Conservation (phyloP, 768 basidiomycete genomes). For the Epithele typhae region DNA sequence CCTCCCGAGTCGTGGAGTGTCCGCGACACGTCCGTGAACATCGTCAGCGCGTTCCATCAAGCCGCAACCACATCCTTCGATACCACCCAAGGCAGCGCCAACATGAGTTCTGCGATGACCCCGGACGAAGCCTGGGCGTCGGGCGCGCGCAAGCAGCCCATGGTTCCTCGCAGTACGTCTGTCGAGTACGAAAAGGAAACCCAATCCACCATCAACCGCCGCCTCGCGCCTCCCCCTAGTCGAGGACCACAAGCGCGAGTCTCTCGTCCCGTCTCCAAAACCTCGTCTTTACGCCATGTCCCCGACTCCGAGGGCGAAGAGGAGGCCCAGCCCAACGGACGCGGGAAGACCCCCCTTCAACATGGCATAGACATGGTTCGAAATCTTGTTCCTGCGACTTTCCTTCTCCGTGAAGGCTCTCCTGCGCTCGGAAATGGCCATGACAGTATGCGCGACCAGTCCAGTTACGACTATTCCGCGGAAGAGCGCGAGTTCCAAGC, state of each 20-base stretch:
- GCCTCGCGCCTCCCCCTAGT: constrained; percentile 60
- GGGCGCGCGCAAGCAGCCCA: constrained; percentile 40
- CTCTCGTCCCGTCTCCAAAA: constrained; percentile 51
- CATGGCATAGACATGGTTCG: constrained; percentile 53
- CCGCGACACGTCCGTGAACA: constrained; percentile 83
- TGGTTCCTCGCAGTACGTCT: constrained; percentile 68
- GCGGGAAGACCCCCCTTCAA: constrained; percentile 70
- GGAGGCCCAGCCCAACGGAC: constrained; percentile 27
- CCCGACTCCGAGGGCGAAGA: constrained; percentile 71
- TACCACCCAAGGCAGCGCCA: constrained; percentile 12
- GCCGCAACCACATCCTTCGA: constrained; percentile 43
- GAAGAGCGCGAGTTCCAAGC: constrained; percentile 65
- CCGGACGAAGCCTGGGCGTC: constrained; percentile 70
- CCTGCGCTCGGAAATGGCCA: constrained; percentile 35
- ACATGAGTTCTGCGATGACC: constrained; percentile 32
- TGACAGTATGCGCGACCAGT: constrained; percentile 32
- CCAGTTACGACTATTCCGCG: constrained; percentile 74
- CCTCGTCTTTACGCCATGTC: constrained; percentile 48
- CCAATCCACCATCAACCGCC: constrained; percentile 47
- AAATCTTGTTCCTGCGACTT: constrained; percentile 51
- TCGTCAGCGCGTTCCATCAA: constrained; percentile 75
- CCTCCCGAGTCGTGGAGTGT: constrained; percentile 69
- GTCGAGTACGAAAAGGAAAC: constrained; percentile 75
- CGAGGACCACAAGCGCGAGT: constrained; percentile 30
- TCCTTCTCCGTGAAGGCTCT: constrained; percentile 62